A percentile compares a stretch with the other conserved stretches of the same genome.
Evolutionary conservation across 176 grass and related monocot species (phyloP).

Genomic region (Carex littledalei): DNA sequence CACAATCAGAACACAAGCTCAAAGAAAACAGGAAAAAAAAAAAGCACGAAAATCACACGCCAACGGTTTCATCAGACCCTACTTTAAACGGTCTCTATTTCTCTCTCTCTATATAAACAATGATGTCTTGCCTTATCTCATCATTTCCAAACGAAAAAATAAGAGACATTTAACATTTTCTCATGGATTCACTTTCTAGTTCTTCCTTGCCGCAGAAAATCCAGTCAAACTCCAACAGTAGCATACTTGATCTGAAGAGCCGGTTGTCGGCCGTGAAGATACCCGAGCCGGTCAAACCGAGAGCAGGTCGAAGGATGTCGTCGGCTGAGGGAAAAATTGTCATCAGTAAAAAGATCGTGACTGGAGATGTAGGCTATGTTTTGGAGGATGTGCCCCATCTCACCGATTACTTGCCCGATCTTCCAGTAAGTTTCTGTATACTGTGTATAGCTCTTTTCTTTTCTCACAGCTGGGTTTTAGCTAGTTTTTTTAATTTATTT

Average conservation of each 20-base stretch:
- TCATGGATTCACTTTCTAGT: conserved; percentile 33
- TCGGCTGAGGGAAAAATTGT: conserved; percentile 31
- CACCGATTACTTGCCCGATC: conserved; percentile 66
- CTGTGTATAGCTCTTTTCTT: not conserved
- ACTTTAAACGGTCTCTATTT: conserved; percentile 3
- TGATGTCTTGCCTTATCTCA: not conserved
- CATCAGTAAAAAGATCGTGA: conserved; percentile 53
- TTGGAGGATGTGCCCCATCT: conserved; percentile 96
- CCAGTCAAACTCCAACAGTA: conserved; percentile 4
- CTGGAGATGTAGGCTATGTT: conserved; percentile 69
- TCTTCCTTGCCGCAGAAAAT: conserved; percentile 16
- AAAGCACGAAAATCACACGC: not conserved
- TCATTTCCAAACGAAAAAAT: not conserved
- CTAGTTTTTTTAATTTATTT: not conserved
- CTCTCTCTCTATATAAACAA: conserved; percentile 7
- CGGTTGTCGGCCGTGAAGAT: conserved; percentile 23
- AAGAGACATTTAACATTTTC: not conserved
- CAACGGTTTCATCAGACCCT: conserved; percentile 15
- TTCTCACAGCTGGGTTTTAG: not conserved
- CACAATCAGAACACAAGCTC: conserved; percentile 17
- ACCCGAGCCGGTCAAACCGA: not conserved
- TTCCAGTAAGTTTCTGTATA: conserved; percentile 50
- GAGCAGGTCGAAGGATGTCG: not conserved
- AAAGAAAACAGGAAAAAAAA: not conserved
- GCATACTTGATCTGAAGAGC: conserved; percentile 41